Evolutionary conservation across 2,329 filamentous ascomycete genomes (phyloP).

Genomic region (Fusarium tricinctum): DNA sequence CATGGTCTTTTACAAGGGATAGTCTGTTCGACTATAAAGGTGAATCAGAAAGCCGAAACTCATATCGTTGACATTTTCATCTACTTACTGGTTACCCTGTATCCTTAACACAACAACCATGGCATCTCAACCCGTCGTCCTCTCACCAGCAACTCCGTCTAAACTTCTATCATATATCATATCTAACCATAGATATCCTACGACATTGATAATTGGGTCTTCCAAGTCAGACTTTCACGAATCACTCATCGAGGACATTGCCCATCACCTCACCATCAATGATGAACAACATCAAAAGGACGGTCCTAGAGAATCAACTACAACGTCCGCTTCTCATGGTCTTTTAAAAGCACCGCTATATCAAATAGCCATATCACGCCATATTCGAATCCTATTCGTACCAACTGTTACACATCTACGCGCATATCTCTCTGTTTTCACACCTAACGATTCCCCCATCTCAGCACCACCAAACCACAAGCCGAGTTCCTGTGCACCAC

Average conservation of each 20-base stretch:
- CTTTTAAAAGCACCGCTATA: constrained; percentile 76
- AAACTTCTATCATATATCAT: constrained; percentile 77
- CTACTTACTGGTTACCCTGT: constrained; percentile 31
- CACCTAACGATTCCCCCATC: constrained; percentile 54
- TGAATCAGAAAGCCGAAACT: not conserved
- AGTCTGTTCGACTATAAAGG: accelerated
- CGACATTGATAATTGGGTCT: constrained; percentile 79
- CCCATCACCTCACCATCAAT: constrained; percentile 40
- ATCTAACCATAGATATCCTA: constrained; percentile 66
- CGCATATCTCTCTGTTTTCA: constrained; percentile 76
- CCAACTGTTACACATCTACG: constrained; percentile 82
- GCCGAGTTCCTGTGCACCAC: constrained; percentile 50
- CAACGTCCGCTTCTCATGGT: constrained; percentile 26
- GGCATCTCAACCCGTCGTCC: constrained; percentile 56
- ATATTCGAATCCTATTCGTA: constrained; percentile 78
- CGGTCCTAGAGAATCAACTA: not conserved
- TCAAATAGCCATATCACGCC: constrained; percentile 76
- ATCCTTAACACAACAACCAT: constrained; percentile 21
- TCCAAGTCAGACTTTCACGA: constrained; percentile 74
- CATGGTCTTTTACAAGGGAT: not conserved
- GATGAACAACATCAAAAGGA: constrained; percentile 9
- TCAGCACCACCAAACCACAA: constrained; percentile 54
- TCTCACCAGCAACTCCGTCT: constrained; percentile 67
- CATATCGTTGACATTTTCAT: not conserved
- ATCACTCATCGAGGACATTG: constrained; percentile 66